These are phyloP conservation scores for Maudiozyma saulgeensis DNA, from an alignment of 805 yeast species.

Conservation along the genomic window DNA sequence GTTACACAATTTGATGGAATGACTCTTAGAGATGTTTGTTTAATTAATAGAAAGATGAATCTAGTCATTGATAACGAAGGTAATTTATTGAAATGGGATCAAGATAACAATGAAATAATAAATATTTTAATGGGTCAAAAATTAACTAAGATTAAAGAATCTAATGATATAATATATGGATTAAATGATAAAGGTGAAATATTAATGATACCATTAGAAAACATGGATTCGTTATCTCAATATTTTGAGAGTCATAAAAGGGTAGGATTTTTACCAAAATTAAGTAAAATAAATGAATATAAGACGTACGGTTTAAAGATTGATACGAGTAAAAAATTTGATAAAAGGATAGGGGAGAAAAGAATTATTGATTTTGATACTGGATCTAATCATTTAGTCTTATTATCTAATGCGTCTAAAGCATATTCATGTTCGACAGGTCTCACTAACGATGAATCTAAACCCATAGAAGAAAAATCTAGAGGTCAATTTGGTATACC, in stretches of 20 bases:
- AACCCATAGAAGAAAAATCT: constrained; percentile 17
- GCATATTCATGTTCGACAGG: constrained; percentile 60
- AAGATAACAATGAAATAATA: constrained; percentile 19
- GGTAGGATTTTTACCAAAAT: not conserved
- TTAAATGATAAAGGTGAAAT: constrained; percentile 32
- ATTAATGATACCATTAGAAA: constrained; percentile 26
- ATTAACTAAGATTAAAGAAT: constrained; percentile 36
- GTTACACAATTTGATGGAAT: constrained; percentile 54
- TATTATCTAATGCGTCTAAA: constrained; percentile 49
- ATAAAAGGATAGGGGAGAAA: constrained; percentile 38
- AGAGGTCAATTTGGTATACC: constrained; percentile 86
- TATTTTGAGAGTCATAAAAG: not conserved
- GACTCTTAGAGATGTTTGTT: constrained; percentile 45
- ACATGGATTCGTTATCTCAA: not conserved
- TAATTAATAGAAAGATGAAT: constrained; percentile 36
- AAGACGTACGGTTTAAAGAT: constrained; percentile 14
- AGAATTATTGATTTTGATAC: constrained; percentile 39
- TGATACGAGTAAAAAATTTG: constrained; percentile 13
- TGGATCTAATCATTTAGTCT: constrained; percentile 64
- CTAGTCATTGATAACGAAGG: constrained; percentile 62
- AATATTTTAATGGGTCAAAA: constrained; percentile 39
- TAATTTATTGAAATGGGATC: constrained; percentile 59
- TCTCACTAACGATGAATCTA: constrained; percentile 6
- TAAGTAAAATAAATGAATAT: not conserved
- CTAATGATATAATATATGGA: constrained; percentile 47